Conservation (phyloP, 768 basidiomycete species). For the Lactifluus subvellereus region DNA sequence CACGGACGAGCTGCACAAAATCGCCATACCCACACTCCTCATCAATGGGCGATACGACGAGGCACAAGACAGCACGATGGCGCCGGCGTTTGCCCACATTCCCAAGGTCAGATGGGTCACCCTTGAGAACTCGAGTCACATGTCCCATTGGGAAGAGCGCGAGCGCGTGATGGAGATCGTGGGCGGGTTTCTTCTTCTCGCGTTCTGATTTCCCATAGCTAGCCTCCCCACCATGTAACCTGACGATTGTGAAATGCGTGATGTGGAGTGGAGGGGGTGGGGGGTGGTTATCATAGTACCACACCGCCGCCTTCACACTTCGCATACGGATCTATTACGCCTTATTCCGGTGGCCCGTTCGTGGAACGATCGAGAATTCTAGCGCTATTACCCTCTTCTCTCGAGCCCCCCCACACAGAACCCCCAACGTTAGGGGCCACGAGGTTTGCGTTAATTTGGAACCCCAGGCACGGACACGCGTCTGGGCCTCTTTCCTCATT, state of each 20-base stretch:
- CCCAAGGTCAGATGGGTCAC: slow-evolving; percentile 32
- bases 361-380: not conserved
- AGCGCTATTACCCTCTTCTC: too few species aligned
- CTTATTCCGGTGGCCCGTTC: not conserved
- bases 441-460: not conserved
- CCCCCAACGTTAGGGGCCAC: not conserved
- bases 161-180: slow-evolving; percentile 30
- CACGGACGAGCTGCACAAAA: slow-evolving; percentile 26
- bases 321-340: not conserved
- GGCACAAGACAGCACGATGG: slow-evolving; percentile 33
- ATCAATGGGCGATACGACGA: slow-evolving; percentile 37
- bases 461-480: not conserved
- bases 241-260: slow-evolving; percentile 3
- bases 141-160: slow-evolving; percentile 33
- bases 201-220: slow-evolving; percentile 1
- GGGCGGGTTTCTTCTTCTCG: slow-evolving; percentile 26
- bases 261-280: not conserved
- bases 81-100: slow-evolving; percentile 33
- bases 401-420: not conserved
- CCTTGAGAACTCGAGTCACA: slow-evolving; percentile 31
- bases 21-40: slow-evolving; percentile 31
- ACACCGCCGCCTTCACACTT: not conserved
- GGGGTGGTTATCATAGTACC: not conserved
- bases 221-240: not conserved
- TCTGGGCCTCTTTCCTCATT: not conserved